Base-by-base conservation (phyloP, 2,329 filamentous ascomycete species). In the Apiospora phragmitis region DNA sequence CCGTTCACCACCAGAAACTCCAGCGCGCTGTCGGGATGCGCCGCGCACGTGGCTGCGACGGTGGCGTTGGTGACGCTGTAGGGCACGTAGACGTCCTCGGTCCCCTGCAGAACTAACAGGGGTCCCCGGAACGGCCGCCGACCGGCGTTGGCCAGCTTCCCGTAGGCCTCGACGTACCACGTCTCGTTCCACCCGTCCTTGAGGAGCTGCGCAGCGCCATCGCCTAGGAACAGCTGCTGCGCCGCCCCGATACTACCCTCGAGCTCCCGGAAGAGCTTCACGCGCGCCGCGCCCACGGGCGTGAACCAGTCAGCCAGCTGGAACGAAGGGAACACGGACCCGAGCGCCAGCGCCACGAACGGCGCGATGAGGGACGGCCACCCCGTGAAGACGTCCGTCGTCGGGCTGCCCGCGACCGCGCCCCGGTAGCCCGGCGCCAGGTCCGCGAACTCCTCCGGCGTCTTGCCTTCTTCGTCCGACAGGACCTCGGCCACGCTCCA, bases 401-500 rank as follows among this genome's bases (percentile, higher is more conserved):
- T 75, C 16, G 81, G 77, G 3, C 78, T 75, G 8, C 70, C 76
- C 1, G 81, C 76, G 9, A 84, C 73, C 11, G 80, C 74, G 8
- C 83, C 83, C 3, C 81, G 75, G 67, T 81, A 85, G 0, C 82
- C 83, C 0, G 76, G 68, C 0, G 80, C 72, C 43, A 80, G 77
- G 8, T 74, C 71, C 21, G 72, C 68, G 14, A 77, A 77, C 69
- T 82, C 80, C 26, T n/a, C n/a, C n/a, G n/a, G n/a, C n/a, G 77
- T 73, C 59, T 35, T 9, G 18, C 16, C 11, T 2, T 75, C 72
- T 0, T 75, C 76, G 4, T 59, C 51, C 3, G 8, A 16, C 26
- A 73, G 55, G 2, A 71, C 68, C 68, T 83, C 75, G 12, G 81
- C 80, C 49, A 78, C 72, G 4, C 76, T 76, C 85, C 85, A 87